These are phyloP conservation scores for Trametes punicea DNA, from an alignment of 768 basidiomycete species.

Conservation along the genomic window DNA sequence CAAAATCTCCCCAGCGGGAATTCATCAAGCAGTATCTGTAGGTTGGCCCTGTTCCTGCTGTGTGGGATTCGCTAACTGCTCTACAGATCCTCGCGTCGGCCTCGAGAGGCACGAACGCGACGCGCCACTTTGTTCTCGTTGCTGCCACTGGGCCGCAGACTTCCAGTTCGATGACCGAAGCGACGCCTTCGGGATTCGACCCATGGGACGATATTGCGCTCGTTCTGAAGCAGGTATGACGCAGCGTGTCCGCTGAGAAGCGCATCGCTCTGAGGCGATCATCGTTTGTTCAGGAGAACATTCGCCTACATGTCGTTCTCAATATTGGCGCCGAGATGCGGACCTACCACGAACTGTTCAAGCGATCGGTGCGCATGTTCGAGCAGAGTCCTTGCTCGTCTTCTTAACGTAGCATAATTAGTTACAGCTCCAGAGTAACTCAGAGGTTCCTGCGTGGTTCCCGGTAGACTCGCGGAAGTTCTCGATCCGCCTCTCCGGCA, in stretches of 20 bases:
- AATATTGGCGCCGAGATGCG: slow-evolving; percentile 44
- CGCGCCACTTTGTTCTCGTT: slow-evolving; percentile 52
- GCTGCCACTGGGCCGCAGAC: slow-evolving; percentile 40
- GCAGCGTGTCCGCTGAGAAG: slow-evolving; percentile 24
- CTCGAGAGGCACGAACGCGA: slow-evolving; percentile 22
- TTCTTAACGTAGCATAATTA: slow-evolving; percentile 32
- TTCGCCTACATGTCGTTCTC: slow-evolving; percentile 58
- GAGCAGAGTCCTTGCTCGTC: slow-evolving; percentile 22
- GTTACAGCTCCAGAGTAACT: slow-evolving; percentile 20
- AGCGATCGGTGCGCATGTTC: slow-evolving; percentile 16
- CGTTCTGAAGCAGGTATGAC: slow-evolving; percentile 21
- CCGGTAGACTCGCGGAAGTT: slow-evolving; percentile 35
- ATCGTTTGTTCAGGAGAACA: slow-evolving; percentile 40
- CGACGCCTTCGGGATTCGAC: slow-evolving; percentile 22
- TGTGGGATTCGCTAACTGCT: not conserved
- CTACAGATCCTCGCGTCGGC: slow-evolving; percentile 15
- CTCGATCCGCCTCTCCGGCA: slow-evolving; percentile 44
- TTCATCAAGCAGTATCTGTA: slow-evolving; percentile 24
- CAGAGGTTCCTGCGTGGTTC: slow-evolving; percentile 38
- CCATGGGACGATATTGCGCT: slow-evolving; percentile 26
- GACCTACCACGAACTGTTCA: slow-evolving; percentile 46
- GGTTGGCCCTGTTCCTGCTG: not conserved
- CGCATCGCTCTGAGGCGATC: slow-evolving; percentile 41
- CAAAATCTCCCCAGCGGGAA: slow-evolving; percentile 19
- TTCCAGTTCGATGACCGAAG: slow-evolving; percentile 4